Evolutionary conservation across 129 eudicot genomes (phyloP).

Genomic region (Centaurea solstitialis): DNA sequence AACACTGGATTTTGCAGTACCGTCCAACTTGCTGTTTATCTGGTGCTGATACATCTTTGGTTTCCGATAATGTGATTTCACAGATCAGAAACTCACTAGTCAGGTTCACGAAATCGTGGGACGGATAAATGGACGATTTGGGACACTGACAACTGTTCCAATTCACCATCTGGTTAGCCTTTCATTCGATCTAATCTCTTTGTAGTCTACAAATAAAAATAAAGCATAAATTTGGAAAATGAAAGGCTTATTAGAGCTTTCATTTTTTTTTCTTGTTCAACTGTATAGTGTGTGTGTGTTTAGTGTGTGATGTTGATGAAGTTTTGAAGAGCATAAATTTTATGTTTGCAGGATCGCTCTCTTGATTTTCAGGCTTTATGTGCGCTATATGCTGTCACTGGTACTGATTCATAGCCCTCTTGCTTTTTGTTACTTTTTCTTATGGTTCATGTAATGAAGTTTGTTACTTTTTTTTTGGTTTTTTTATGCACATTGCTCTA

Average conservation of each 20-base stretch:
- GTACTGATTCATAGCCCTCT: conserved; percentile 37
- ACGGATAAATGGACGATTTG: conserved; percentile 94
- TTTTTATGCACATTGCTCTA: neutral
- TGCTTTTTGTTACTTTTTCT: neutral
- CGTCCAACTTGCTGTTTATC: neutral
- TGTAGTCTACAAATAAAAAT: neutral
- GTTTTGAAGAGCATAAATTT: neutral
- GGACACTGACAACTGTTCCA: conserved; percentile 80
- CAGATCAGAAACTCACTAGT: conserved; percentile 98
- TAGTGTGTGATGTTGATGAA: neutral
- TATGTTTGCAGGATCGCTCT: conserved; percentile 78
- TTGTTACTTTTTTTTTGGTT: too few species aligned
- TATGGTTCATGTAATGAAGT: too few species aligned
- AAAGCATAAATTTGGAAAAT: neutral
- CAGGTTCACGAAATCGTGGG: conserved; percentile 99
- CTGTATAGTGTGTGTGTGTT: neutral
- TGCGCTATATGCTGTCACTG: conserved; percentile 96
- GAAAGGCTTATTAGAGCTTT: neutral
- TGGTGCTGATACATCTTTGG: conserved; percentile 8
- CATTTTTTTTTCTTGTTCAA: neutral
- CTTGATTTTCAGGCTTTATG: conserved; percentile 86
- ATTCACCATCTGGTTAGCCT: conserved; percentile 91
- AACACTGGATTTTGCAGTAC: neutral
- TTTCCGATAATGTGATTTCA: conserved; percentile 22
- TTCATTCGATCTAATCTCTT: conserved; percentile 2